phyloP scores from a whole-genome alignment of 164 flowering plant species.

The Stephania cephalantha region DNA sequence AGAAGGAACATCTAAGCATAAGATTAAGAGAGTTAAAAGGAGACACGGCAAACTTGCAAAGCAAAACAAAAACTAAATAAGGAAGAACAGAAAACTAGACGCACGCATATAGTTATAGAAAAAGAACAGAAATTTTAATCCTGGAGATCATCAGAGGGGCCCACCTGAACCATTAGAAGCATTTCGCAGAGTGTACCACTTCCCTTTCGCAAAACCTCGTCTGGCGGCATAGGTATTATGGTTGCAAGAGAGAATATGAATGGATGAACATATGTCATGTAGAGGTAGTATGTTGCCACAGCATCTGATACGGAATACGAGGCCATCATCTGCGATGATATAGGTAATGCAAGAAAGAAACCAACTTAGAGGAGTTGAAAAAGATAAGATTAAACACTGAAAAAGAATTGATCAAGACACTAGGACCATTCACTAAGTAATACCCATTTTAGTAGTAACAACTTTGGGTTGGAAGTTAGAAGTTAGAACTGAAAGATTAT shows the following conservation, averaged over 20 bases:
- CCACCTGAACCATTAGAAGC: conserved; percentile 99
- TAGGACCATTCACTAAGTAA: no score
- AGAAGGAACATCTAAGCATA: neutral
- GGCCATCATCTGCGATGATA: conserved; percentile 82
- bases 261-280: conserved; percentile 99
- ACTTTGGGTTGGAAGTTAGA: no score
- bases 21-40: neutral
- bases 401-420: no score
- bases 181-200: conserved; percentile 99
- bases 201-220: conserved; percentile 98
- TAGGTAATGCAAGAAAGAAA: conserved; percentile 16
- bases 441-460: no score
- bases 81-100: neutral
- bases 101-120: neutral
- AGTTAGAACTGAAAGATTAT: no score
- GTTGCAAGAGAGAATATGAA: conserved; percentile 98
- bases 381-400: no score
- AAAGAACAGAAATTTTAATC: neutral
- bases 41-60: neutral
- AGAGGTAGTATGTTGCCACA: conserved; percentile 91
- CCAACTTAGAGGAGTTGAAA: conserved; percentile 9
- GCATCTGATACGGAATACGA: conserved; percentile 99
- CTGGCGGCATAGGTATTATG: conserved; percentile 99
- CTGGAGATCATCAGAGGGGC: conserved; percentile 16
- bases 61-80: neutral